Evolutionary conservation across 179 eudicot genomes (phyloP).

Genomic region (Dionaea muscipula): DNA sequence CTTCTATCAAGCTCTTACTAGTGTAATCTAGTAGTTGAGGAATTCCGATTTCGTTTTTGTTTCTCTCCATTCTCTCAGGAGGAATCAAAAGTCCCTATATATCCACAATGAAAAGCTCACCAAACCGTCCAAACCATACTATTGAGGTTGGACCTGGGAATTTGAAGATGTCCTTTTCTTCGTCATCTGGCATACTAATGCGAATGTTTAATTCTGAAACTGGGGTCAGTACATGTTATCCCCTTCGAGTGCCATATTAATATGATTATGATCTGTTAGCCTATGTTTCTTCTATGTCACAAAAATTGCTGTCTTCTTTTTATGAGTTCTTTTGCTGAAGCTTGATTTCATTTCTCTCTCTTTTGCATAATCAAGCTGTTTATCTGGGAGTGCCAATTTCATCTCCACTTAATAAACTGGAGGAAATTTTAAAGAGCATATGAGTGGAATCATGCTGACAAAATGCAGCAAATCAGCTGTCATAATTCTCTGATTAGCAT

Average conservation of each 20-base stretch:
- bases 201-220: slow-evolving; percentile 44
- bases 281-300: neutral
- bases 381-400: too few species aligned
- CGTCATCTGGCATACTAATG: slow-evolving; percentile 44
- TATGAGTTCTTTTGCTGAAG: too few species aligned
- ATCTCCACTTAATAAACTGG: too few species aligned
- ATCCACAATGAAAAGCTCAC: slow-evolving; percentile 19
- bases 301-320: neutral
- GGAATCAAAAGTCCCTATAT: slow-evolving; percentile 14
- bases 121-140: slow-evolving; percentile 28
- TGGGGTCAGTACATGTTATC: slow-evolving; percentile 32
- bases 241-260: neutral
- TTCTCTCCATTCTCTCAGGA: slow-evolving; percentile 25
- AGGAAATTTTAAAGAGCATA: too few species aligned
- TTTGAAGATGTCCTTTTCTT: slow-evolving; percentile 64
- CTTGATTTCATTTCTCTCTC: too few species aligned
- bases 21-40: neutral
- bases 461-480: too few species aligned
- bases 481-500: too few species aligned
- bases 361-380: too few species aligned
- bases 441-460: too few species aligned
- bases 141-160: slow-evolving; percentile 71
- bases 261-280: neutral
- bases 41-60: neutral
- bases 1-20: neutral